phyloP scores from a whole-genome alignment of 495 filamentous ascomycete species.

The Aspergillus sparsus region DNA sequence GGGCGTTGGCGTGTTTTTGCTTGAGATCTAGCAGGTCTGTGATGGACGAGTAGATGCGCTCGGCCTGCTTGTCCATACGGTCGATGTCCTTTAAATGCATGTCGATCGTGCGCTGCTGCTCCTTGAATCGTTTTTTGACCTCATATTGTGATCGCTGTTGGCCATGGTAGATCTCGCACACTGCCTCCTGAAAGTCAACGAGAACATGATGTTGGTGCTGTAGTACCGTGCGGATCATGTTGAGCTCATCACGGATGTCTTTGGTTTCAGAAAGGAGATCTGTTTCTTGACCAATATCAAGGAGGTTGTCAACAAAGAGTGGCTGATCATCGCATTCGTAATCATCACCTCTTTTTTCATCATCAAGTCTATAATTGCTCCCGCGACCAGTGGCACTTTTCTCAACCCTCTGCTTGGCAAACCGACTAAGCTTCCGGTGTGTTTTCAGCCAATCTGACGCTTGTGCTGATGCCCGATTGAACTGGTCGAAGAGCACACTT shows the following conservation, averaged over 20 bases:
- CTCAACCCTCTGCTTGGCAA: constrained; percentile 36
- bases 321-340: constrained; percentile 36
- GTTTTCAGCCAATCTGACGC: constrained; percentile 63
- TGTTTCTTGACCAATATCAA: constrained; percentile 69
- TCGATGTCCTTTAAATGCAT: constrained; percentile 64
- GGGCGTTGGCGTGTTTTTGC: constrained; percentile 71
- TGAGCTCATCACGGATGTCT: constrained; percentile 73
- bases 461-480: constrained; percentile 61
- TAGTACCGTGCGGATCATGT: constrained; percentile 65
- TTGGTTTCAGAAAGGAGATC: constrained; percentile 66
- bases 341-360: constrained; percentile 13
- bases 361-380: constrained; percentile 20
- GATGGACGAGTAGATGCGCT: constrained; percentile 62
- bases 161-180: constrained; percentile 52
- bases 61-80: constrained; percentile 68
- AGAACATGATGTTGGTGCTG: constrained; percentile 60
- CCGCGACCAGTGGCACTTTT: constrained; percentile 19
- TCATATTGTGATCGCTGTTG: constrained; percentile 50
- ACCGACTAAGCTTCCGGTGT: constrained; percentile 54
- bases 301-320: constrained; percentile 63
- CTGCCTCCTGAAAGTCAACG: constrained; percentile 53
- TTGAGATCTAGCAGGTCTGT: constrained; percentile 62
- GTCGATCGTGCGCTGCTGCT: constrained; percentile 63
- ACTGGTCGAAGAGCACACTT: constrained; percentile 62
- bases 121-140: constrained; percentile 57